A percentile compares a stretch with the other conserved stretches of the same genome.
These are phyloP conservation scores for Ceratocystis eucalypticola DNA, from an alignment of 2,329 filamentous ascomycete genomes.

Conservation along the genomic window DNA sequence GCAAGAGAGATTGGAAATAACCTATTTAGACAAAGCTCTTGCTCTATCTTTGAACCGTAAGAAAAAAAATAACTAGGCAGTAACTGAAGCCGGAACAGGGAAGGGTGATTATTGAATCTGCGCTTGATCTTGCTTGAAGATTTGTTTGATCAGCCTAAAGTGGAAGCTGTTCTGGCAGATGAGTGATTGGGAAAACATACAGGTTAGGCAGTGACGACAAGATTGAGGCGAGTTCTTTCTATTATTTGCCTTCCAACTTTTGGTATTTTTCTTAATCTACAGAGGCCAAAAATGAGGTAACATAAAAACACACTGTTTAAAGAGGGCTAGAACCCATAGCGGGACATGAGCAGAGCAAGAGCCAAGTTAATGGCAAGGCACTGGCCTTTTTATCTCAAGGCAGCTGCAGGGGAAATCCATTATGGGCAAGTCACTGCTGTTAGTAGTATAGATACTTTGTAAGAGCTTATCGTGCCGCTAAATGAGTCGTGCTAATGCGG, in stretches of 20 bases:
- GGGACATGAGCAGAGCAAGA: not conserved
- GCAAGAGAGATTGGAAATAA: not conserved
- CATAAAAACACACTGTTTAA: not conserved
- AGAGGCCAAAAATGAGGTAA: not conserved
- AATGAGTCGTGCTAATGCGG: not conserved
- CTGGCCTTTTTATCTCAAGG: not conserved
- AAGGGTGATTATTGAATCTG: not conserved
- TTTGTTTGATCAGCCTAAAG: not conserved
- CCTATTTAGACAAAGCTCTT: not conserved
- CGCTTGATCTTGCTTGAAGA: too few species aligned
- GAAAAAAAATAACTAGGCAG: not conserved
- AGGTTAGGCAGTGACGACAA: constrained; percentile 6
- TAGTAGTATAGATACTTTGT: not conserved
- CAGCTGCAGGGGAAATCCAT: constrained; percentile 4
- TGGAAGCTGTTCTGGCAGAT: not conserved
- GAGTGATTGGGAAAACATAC: not conserved
- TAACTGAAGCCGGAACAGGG: constrained; percentile 1
- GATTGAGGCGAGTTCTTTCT: not conserved
- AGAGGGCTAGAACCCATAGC: not conserved
- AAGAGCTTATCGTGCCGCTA: not conserved
- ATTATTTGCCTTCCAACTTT: too few species aligned
- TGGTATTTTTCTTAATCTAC: not conserved
- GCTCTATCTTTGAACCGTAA: not conserved
- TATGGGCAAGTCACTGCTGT: not conserved
- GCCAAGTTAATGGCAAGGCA: not conserved